Evolutionary conservation across 148 eudicot species (phyloP).

Genomic region (Amaranthus hypochondriacus): DNA sequence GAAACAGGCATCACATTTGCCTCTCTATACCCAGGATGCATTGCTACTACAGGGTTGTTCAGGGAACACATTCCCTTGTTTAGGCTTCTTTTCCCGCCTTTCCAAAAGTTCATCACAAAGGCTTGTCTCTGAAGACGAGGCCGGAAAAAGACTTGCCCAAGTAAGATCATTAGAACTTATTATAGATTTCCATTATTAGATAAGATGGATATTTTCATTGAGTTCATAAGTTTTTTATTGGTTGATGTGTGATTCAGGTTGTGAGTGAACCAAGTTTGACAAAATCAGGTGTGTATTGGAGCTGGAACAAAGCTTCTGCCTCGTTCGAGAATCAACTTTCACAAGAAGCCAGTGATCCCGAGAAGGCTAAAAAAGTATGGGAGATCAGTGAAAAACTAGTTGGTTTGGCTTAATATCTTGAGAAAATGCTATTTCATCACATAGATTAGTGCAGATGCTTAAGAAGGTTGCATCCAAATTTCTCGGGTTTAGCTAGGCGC

Average conservation of each 20-base stretch:
- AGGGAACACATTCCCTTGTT: slow-evolving; percentile 80
- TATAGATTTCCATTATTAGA: neutral
- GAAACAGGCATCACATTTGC: slow-evolving; percentile 75
- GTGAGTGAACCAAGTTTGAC: slow-evolving; percentile 69
- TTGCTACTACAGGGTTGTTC: slow-evolving; percentile 85
- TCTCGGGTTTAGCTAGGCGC: neutral
- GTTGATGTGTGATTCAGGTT: slow-evolving; percentile 32
- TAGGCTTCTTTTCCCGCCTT: slow-evolving; percentile 79
- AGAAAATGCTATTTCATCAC: neutral
- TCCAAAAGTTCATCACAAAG: slow-evolving; percentile 80
- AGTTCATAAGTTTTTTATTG: neutral
- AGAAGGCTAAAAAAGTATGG: slow-evolving; percentile 60
- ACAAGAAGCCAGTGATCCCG: slow-evolving; percentile 58
- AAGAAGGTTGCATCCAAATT: neutral
- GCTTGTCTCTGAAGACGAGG: slow-evolving; percentile 82
- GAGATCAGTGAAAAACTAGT: slow-evolving; percentile 67
- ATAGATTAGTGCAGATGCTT: neutral
- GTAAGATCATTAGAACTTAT: slow-evolving; percentile 18
- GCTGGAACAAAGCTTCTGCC: slow-evolving; percentile 67
- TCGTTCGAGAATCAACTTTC: slow-evolving; percentile 66
- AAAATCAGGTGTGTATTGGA: slow-evolving; percentile 77
- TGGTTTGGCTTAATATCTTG: slow-evolving; percentile 42
- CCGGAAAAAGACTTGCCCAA: slow-evolving; percentile 88
- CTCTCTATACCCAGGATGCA: slow-evolving; percentile 88
- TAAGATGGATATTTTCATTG: neutral